A percentile compares a stretch with the other conserved stretches of the same genome.
phyloP scores from a whole-genome alignment of 768 basidiomycete species.

The Pleurotus cornucopiae region DNA sequence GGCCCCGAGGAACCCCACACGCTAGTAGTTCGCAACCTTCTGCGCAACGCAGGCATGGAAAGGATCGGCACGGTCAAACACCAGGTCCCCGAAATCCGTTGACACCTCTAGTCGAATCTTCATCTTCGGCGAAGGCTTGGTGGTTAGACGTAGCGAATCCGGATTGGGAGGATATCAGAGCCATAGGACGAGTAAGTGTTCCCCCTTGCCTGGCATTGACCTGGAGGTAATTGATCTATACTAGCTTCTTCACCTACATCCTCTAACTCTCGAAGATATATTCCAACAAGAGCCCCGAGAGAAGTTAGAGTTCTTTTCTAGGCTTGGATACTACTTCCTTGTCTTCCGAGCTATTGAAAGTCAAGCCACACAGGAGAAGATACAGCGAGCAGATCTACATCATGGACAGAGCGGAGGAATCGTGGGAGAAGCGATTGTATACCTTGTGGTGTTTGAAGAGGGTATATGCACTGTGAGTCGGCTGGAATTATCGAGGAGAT shows the following conservation, averaged over 20 bases:
- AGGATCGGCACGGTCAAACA: constrained; percentile 32
- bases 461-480: constrained; percentile 72
- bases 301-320: constrained; percentile 84
- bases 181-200: constrained; percentile 69
- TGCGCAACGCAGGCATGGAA: constrained; percentile 19
- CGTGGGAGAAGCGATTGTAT: constrained; percentile 79
- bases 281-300: constrained; percentile 88
- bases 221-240: background rate
- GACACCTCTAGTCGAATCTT: background rate
- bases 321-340: constrained; percentile 89
- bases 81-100: background rate
- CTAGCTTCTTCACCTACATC: constrained; percentile 84
- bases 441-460: constrained; percentile 83
- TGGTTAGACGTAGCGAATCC: constrained; percentile 90
- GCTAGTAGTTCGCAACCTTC: too few relatives aligned
- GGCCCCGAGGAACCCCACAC: too few relatives aligned
- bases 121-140: constrained; percentile 58
- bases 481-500: background rate
- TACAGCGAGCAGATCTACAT: constrained; percentile 23
- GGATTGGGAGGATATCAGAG: constrained; percentile 82
- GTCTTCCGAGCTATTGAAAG: constrained; percentile 81
- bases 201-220: background rate
- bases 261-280: constrained; percentile 90
- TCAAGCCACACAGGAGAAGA: constrained; percentile 34
- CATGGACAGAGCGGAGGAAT: constrained; percentile 28